These are phyloP conservation scores for Saccharomyces mikatae DNA, from an alignment of 805 yeast species.

Conservation along the genomic window DNA sequence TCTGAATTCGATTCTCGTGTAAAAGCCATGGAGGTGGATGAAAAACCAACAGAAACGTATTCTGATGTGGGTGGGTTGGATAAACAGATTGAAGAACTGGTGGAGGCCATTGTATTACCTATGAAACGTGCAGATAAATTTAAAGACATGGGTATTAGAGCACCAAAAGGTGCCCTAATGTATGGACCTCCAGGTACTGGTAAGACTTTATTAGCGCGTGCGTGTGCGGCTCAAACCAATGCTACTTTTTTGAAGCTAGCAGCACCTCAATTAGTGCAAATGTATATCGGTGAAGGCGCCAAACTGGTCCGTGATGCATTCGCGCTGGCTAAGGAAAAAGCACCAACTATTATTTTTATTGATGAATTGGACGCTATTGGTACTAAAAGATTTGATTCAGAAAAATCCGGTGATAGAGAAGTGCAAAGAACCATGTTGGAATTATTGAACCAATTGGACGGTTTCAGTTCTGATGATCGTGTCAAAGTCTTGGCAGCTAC, in stretches of 20 bases:
- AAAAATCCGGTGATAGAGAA: constrained; percentile 95
- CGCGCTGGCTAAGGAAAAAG: constrained; percentile 94
- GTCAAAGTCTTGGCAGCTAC: constrained; percentile 98
- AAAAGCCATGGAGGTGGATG: constrained; percentile 99
- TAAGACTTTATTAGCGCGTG: constrained; percentile 91
- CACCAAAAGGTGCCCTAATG: constrained; percentile 97
- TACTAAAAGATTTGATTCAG: constrained; percentile 94
- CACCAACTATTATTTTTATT: constrained; percentile 94
- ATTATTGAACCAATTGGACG: constrained; percentile 92
- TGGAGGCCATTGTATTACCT: constrained; percentile 96
- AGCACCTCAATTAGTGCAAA: constrained; percentile 96
- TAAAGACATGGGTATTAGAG: constrained; percentile 86
- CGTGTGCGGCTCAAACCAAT: constrained; percentile 97
- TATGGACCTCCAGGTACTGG: constrained; percentile 99
- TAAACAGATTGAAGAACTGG: constrained; percentile 95
- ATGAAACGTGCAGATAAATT: constrained; percentile 98
- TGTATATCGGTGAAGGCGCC: constrained; percentile 99
- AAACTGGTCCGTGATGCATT: constrained; percentile 95
- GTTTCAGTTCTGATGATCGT: constrained; percentile 93
- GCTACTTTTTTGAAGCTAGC: constrained; percentile 95
- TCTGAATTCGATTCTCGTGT: constrained; percentile 97
- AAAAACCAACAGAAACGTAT: constrained; percentile 94
- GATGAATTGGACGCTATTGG: constrained; percentile 99
- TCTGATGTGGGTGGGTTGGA: constrained; percentile 97
- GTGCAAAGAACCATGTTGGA: constrained; percentile 99